Percentiles rank a stretch among this genome's conserved stretches.
Evolutionary conservation across 306 rosid genomes (phyloP).

Genomic region (Parietaria judaica): DNA sequence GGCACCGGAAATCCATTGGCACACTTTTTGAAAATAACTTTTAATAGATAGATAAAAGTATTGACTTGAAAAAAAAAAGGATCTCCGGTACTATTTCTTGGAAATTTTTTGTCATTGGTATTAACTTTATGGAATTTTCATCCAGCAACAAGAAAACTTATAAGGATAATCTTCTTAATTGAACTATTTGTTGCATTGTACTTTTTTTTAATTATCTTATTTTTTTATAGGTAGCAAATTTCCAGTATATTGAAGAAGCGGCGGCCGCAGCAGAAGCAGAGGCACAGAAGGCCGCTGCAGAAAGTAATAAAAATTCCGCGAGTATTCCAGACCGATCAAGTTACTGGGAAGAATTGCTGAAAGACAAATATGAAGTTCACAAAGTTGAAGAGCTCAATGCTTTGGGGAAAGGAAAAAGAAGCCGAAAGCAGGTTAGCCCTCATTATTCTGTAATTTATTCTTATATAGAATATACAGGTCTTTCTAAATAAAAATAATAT

Average conservation of each 20-base stretch:
- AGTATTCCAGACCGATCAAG: slow-evolving; percentile 51
- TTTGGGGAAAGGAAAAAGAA: slow-evolving; percentile 92
- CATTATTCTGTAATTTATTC: slow-evolving; percentile 6
- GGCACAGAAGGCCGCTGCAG: slow-evolving; percentile 48
- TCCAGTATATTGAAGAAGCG: slow-evolving; percentile 84
- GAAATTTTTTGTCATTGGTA: too few relatives aligned
- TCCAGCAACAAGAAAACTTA: too few relatives aligned
- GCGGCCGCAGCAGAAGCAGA: slow-evolving; percentile 78
- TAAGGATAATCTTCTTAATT: too few relatives aligned
- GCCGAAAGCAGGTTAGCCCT: slow-evolving; percentile 72
- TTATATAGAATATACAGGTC: neutral
- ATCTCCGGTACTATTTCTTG: too few relatives aligned
- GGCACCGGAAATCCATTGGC: too few relatives aligned
- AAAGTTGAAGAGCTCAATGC: slow-evolving; percentile 83
- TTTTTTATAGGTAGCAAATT: slow-evolving; percentile 77
- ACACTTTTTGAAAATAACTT: too few relatives aligned
- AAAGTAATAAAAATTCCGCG: slow-evolving; percentile 24
- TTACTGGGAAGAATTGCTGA: slow-evolving; percentile 94
- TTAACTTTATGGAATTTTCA: too few relatives aligned
- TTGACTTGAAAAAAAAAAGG: too few relatives aligned
- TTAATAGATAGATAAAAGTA: too few relatives aligned
- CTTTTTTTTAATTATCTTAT: slow-evolving; percentile 6
- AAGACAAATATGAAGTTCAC: slow-evolving; percentile 78
- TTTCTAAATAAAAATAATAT: too few relatives aligned
- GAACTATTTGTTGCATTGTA: neutral